Evolutionary conservation across 1,284 basidiomycete genomes (phyloP).

Genomic region (Leccinum ambiguum): DNA sequence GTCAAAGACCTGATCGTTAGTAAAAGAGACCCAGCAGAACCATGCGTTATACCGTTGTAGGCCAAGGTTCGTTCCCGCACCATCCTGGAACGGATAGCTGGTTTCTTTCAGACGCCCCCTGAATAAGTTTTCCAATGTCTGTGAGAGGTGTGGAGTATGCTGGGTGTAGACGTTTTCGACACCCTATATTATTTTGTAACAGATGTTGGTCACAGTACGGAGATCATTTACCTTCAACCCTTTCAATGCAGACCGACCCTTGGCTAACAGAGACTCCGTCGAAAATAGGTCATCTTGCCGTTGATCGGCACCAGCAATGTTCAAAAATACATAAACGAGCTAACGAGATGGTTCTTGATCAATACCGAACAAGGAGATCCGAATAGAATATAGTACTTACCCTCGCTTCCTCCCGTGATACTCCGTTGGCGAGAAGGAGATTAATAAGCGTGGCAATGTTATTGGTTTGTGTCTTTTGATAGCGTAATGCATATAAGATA

Average conservation of each 20-base stretch:
- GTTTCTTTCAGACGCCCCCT: constrained; percentile 86
- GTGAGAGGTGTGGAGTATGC: constrained; percentile 90
- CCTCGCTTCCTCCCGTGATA: constrained; percentile 81
- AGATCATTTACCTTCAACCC: constrained; percentile 75
- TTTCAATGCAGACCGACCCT: constrained; percentile 93
- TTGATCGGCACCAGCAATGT: constrained; percentile 94
- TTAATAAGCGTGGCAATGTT: constrained; percentile 87
- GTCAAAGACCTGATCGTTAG: constrained; percentile 3
- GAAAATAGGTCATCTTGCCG: constrained; percentile 98
- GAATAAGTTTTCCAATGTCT: constrained; percentile 90
- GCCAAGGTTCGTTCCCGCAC: constrained; percentile 61
- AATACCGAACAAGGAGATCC: not conserved
- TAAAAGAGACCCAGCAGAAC: constrained; percentile 2
- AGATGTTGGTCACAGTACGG: not conserved
- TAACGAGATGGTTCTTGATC: constrained; percentile 10
- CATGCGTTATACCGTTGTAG: constrained; percentile 56
- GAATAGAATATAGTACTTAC: constrained; percentile 41
- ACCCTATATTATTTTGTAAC: constrained; percentile 51
- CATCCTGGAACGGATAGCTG: constrained; percentile 89
- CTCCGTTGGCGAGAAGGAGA: constrained; percentile 78
- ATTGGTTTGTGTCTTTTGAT: constrained; percentile 88
- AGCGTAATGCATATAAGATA: constrained; percentile 94
- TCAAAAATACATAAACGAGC: constrained; percentile 94
- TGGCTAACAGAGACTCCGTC: constrained; percentile 92
- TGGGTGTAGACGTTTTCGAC: constrained; percentile 99